Conservation (phyloP, 2,329 filamentous ascomycete genomes). For the Microdochium paspali region DNA sequence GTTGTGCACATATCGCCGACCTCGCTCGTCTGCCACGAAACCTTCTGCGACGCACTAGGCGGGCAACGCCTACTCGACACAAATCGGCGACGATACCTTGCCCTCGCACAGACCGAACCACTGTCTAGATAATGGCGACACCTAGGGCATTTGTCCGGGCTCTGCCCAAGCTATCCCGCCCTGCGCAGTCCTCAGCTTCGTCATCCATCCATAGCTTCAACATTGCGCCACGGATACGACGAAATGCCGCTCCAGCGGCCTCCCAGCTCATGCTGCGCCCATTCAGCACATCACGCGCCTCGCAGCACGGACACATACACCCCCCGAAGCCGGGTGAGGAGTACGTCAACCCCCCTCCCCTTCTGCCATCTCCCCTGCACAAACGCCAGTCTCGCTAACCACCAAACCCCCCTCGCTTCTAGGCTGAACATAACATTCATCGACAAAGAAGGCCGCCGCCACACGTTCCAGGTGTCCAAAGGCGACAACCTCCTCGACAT, state of each 20-base stretch:
- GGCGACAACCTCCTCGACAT: conserved; percentile 95
- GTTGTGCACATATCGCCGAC: background rate
- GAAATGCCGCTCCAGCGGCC: background rate
- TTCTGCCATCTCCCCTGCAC: background rate
- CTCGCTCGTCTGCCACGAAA: background rate
- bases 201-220: conserved; percentile 1
- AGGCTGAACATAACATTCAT: conserved; percentile 87
- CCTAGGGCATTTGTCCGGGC: conserved; percentile 7
- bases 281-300: conserved; percentile 56
- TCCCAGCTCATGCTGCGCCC: conserved; percentile 21
- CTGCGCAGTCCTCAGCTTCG: conserved; percentile 1
- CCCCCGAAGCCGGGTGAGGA: conserved; percentile 87
- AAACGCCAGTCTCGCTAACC: conserved; percentile 1
- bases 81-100: conserved; percentile 5
- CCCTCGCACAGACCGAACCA: background rate
- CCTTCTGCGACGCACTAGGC: background rate
- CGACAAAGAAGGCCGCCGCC: conserved; percentile 73
- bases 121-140: conserved; percentile 7
- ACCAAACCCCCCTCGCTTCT: conserved; percentile 2
- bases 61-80: background rate
- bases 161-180: background rate
- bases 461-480: conserved; percentile 70
- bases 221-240: conserved; percentile 7
- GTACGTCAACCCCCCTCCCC: conserved; percentile 37
- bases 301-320: conserved; percentile 68